A percentile compares a stretch with the other conserved stretches of the same genome.
Evolutionary conservation across 208 protist species (phyloP).

Genomic region (Acanthamoeba royreba): DNA sequence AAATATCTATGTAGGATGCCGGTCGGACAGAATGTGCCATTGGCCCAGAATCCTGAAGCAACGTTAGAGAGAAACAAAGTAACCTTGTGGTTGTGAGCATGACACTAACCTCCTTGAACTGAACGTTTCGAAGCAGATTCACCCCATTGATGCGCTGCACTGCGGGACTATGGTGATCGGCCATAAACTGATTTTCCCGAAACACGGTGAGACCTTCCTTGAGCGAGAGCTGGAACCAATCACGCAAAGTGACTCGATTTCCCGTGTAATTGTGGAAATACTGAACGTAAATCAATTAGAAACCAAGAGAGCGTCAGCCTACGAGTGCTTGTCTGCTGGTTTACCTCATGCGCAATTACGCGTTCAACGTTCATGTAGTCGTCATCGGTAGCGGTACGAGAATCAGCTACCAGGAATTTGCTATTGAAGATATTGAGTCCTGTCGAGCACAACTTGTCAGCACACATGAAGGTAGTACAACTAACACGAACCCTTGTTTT

Average conservation of each 20-base stretch:
- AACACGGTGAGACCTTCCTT: conserved; percentile 82
- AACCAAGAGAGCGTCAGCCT: no score
- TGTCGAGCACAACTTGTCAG: neutral
- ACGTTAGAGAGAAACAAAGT: no score
- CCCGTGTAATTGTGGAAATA: conserved; percentile 84
- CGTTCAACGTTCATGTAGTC: conserved; percentile 67
- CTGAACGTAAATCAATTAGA: no score
- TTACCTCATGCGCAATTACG: conserved; percentile 71
- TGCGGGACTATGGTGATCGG: conserved; percentile 63
- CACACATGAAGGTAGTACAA: no score
- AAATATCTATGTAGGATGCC: conserved; percentile 66
- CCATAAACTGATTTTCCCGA: conserved; percentile 76
- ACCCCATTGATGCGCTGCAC: conserved; percentile 75
- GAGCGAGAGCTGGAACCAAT: conserved; percentile 81
- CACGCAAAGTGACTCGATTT: conserved; percentile 76
- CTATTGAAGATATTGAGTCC: conserved; percentile 78
- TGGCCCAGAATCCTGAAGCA: conserved; percentile 50
- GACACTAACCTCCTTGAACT: conserved; percentile 71
- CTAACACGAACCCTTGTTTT: conserved; percentile 79
- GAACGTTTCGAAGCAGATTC: conserved; percentile 42
- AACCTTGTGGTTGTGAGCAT: no score
- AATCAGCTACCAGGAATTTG: conserved; percentile 58
- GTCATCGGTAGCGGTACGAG: conserved; percentile 69
- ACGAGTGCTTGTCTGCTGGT: no score
- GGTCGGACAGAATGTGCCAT: conserved; percentile 73